Conservation (phyloP, 768 basidiomycete species). For the Lactifluus pinguis region DNA sequence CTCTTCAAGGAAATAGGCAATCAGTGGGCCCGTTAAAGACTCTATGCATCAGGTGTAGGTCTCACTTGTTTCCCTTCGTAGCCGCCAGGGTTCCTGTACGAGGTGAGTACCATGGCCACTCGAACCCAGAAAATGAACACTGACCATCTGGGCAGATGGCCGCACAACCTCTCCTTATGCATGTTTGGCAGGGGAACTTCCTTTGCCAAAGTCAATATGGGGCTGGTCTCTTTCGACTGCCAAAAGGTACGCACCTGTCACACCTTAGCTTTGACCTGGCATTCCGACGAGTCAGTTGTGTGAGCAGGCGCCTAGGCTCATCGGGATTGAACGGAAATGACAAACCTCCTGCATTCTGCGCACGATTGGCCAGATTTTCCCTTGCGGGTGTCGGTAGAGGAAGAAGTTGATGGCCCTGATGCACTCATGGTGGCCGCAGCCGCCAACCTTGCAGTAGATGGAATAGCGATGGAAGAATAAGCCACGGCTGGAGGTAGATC, state of each 20-base stretch:
- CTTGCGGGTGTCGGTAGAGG: conserved; percentile 9
- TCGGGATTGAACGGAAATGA: background rate
- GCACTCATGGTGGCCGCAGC: conserved; percentile 4
- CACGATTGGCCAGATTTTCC: conserved; percentile 38
- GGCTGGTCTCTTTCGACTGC: background rate
- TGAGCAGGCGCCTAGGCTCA: background rate
- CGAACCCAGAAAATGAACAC: background rate
- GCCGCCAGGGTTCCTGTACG: conserved; percentile 37
- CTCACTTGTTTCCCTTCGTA: conserved; percentile 50
- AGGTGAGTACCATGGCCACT: background rate
- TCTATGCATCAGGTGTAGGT: background rate
- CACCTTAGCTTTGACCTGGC: conserved; percentile 48
- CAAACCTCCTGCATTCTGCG: conserved; percentile 44
- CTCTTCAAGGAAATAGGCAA: conserved; percentile 27
- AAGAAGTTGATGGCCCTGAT: background rate
- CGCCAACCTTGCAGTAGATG: background rate
- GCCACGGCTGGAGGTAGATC: background rate
- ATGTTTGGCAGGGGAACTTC: conserved; percentile 46
- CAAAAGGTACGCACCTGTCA: conserved; percentile 30
- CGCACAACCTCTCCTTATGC: conserved; percentile 44
- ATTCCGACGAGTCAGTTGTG: background rate
- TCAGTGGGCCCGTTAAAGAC: background rate
- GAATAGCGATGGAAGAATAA: background rate
- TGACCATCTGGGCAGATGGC: conserved; percentile 44
- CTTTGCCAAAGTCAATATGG: conserved; percentile 23